Percentiles rank a stretch among this genome's conserved stretches.
Evolutionary conservation across 2,329 filamentous ascomycete genomes (phyloP).

Genomic region (Sporothrix schenckii): DNA sequence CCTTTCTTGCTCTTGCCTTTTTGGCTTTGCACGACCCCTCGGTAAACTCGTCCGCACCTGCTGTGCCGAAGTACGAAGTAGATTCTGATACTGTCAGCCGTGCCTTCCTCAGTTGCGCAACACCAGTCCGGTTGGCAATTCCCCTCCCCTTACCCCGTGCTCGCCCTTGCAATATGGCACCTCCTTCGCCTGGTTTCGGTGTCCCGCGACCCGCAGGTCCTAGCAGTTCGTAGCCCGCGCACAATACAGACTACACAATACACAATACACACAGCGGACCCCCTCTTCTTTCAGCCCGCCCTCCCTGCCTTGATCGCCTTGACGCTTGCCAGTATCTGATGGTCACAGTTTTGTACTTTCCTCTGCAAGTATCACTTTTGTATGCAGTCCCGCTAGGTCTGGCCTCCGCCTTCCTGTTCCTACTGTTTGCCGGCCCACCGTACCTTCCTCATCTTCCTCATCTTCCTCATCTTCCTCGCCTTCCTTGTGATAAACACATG

Average conservation of each 20-base stretch:
- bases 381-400: neutral
- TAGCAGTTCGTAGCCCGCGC: constrained; percentile 15
- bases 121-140: neutral
- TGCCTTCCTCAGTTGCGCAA: neutral
- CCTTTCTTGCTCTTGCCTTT: neutral
- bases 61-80: neutral
- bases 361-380: neutral
- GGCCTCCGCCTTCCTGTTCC: neutral
- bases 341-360: constrained; percentile 13
- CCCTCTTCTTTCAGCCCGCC: constrained; percentile 27
- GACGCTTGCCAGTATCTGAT: neutral
- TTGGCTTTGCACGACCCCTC: neutral
- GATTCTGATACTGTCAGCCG: neutral
- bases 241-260: too few relatives aligned
- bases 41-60: constrained; percentile 13
- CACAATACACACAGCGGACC: constrained; percentile 22
- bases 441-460: neutral
- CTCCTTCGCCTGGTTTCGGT: constrained; percentile 28
- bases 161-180: constrained; percentile 24
- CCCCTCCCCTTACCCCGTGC: constrained; percentile 1
- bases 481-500: constrained; percentile 26
- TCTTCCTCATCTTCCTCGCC: too few relatives aligned
- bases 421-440: neutral
- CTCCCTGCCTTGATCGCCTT: neutral
- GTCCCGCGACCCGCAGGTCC: constrained; percentile 29